Base-by-base conservation (phyloP, 2,329 filamentous ascomycete genomes). In the Fusarium denticulatum region DNA sequence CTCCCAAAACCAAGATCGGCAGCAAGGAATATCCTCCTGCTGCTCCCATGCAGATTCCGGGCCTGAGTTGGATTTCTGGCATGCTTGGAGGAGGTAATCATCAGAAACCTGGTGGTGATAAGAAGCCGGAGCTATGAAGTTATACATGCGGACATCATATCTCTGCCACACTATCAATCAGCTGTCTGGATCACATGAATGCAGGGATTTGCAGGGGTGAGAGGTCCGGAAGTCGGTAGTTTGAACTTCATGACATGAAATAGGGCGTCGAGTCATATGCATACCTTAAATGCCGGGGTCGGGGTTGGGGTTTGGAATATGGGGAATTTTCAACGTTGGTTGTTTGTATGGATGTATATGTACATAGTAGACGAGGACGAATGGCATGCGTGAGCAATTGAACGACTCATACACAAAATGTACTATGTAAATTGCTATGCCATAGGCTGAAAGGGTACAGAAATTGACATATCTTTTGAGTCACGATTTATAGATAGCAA, bases 1-100 rank as follows among this genome's bases (percentile, higher is more conserved):
- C 81, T 64, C 85, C 86, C 37, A 82, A 80, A 70, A 81, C 85
- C 60, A 83, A 82, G 55, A 78, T 86, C 59, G 75, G 83, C 59
- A 85, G 84, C 69, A 85, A 85, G 71, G 76, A 81, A 46, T 87
- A 87, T 63, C 86, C 86, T 46, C 85, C 84, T 9, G 80, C 83
- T 32, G 85, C 83, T 30, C 81, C 82, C 66, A 72, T 81, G 49
- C 76, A 79, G 47, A 79, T 85, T 55, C 81, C 82, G n/a, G 83
- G 83, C 18, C 69, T 83, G 62, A 82, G 81, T 26, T 85, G 82
- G 79, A 64, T 86, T 60, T 77, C 79, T 45, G 74, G 78, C 26
- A 68, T 77, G 71, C 58, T 78, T 39, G 74, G 77, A 13, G 70
- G 69, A 28, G 66, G 60, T 37, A 52, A 57, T 26, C 32, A 52